phyloP scores from a whole-genome alignment of 768 basidiomycete genomes.

The Tulasnella sp. region DNA sequence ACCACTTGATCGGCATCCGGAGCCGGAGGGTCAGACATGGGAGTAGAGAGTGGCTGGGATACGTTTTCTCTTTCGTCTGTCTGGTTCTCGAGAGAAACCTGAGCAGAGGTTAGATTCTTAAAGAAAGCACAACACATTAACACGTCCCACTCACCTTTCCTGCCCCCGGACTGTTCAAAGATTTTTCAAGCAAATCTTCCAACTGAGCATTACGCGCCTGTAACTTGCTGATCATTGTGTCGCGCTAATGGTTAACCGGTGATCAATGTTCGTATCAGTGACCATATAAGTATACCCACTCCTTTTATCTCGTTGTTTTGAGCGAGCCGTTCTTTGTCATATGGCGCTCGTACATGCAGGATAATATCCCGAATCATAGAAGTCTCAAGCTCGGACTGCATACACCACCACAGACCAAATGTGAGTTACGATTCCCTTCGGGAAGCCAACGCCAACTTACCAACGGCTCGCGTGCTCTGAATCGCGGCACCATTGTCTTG shows the following conservation, averaged over 20 bases:
- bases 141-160: not conserved
- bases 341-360: not conserved
- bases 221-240: conserved; percentile 4
- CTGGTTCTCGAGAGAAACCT: not conserved
- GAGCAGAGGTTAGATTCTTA: not conserved
- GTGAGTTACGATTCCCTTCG: not conserved
- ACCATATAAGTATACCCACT: not conserved
- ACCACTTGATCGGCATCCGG: conserved; percentile 15
- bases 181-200: not conserved
- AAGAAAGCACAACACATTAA: not conserved
- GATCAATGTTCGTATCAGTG: not conserved
- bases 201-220: not conserved
- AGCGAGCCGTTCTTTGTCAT: not conserved
- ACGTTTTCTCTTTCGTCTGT: not conserved
- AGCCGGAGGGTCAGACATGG: conserved; percentile 3
- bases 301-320: conserved; percentile 10
- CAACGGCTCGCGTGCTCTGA: conserved; percentile 5
- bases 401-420: not conserved
- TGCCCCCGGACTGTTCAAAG: not conserved
- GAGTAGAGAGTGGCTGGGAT: not conserved
- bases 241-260: not conserved
- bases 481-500: not conserved
- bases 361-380: not conserved
- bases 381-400: conserved; percentile 11
- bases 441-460: not conserved